Evolutionary conservation across 495 filamentous ascomycete species (phyloP), one percentile per base, ranked within the genome.

Genomic region (Viridothelium virens): DNA sequence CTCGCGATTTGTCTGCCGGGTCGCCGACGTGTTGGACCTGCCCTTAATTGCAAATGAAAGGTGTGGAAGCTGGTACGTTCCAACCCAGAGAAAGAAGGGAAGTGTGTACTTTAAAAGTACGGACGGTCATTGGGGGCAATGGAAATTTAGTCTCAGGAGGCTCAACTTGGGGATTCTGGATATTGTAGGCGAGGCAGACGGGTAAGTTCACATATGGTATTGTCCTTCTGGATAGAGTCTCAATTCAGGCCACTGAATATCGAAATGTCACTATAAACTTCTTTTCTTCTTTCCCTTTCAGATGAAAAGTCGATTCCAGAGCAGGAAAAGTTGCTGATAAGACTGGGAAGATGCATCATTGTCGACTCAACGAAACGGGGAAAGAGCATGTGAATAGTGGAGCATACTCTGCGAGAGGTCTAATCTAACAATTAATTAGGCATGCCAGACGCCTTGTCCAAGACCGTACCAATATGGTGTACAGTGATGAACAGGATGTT

Each of bases 101-200:
- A 89, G 89, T 62, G 90, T 84, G 6, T 97, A 97, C 77, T 98
- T 97, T 78, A 98, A 98, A 81, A 95, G 91, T 78, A 98, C 94
- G 37, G 94, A 98, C 77, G 94, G 94, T 2, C 94, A 98, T 78
- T 83, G 82, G 0, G 89, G 90, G 25, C 83, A 94, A 75, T 97
- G 93, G 92, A 83, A 84, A 56, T 96, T 97, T 73, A 95, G 87
- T 77, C 81, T 84, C 38, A 82, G 93, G 71, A 82, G 94, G 65
- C 78, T 97, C 71, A 97, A 97, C 72, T 71, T 96, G 70, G 87
- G 92, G 69, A 70, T 98, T 50, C 73, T 98, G 74, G 76, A 81
- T 69, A 66, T 86, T 67, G 83, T 86, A 70, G 85, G 76, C 61
- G 75, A 69, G 59, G 68, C 84, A 75, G 84, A 86, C 69, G 93